These are phyloP conservation scores for Cephaloascus fragrans DNA, from an alignment of 805 yeast genomes.

Conservation along the genomic window DNA sequence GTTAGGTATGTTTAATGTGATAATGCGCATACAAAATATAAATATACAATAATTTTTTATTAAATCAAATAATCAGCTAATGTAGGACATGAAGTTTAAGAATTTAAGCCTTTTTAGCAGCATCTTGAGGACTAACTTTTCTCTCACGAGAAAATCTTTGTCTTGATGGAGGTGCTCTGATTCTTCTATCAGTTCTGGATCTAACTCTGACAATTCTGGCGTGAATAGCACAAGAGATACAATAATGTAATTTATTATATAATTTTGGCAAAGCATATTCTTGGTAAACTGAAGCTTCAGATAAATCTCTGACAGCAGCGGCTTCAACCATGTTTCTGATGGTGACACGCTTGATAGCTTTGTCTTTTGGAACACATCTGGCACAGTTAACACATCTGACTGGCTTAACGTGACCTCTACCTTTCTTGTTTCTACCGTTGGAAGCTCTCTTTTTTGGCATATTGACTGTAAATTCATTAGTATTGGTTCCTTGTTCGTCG, in stretches of 20 bases:
- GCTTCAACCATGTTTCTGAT: constrained; percentile 99
- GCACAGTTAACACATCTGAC: constrained; percentile 99
- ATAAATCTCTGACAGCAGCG: constrained; percentile 99
- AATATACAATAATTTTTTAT: constrained; percentile 20
- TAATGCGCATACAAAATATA: neutral
- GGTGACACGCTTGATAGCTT: constrained; percentile 99
- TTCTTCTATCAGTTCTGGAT: constrained; percentile 97
- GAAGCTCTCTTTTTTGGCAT: constrained; percentile 99
- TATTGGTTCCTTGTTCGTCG: constrained; percentile 8
- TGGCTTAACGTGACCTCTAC: constrained; percentile 99
- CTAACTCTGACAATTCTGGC: constrained; percentile 99
- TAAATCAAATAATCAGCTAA: no score
- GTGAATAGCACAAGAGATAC: constrained; percentile 99
- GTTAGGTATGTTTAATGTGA: neutral
- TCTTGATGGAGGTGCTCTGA: constrained; percentile 98
- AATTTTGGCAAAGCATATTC: constrained; percentile 99
- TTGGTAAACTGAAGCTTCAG: constrained; percentile 98
- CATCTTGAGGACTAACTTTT: constrained; percentile 94
- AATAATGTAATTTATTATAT: constrained; percentile 99
- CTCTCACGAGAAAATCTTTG: constrained; percentile 96
- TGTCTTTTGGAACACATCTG: constrained; percentile 99
- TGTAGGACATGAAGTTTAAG: no score
- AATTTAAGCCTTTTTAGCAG: constrained; percentile 79
- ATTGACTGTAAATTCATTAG: constrained; percentile 31
- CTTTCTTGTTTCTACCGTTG: constrained; percentile 99